Evolutionary conservation across 148 eudicot genomes (phyloP).

Genomic region (Rhododendron ferrugineum): DNA sequence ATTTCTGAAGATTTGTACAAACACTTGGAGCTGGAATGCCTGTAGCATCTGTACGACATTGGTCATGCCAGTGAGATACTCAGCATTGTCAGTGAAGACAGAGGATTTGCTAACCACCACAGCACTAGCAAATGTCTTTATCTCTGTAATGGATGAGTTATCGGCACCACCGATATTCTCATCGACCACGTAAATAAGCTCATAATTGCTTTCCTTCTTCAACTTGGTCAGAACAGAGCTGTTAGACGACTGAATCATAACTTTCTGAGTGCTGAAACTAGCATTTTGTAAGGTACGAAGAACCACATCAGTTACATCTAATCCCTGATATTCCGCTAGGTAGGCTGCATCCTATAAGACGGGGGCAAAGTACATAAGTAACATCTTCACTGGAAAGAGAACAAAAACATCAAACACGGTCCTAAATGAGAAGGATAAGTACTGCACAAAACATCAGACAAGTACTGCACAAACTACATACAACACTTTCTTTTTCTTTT

Average conservation of each 20-base stretch:
- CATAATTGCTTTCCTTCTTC: slow-evolving; percentile 46
- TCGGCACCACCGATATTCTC: slow-evolving; percentile 47
- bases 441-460: neutral
- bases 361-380: neutral
- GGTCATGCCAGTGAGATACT: slow-evolving; percentile 39
- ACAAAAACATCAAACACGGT: neutral
- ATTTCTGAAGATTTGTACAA: slow-evolving; percentile 52
- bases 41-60: slow-evolving; percentile 50
- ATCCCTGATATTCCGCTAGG: slow-evolving; percentile 60
- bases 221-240: slow-evolving; percentile 64
- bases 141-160: slow-evolving; percentile 47
- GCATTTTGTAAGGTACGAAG: slow-evolving; percentile 40
- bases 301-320: slow-evolving; percentile 58
- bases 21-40: slow-evolving; percentile 54
- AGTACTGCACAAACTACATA: neutral
- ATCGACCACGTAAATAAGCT: slow-evolving; percentile 62
- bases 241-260: slow-evolving; percentile 65
- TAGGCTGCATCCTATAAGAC: slow-evolving; percentile 64
- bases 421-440: neutral
- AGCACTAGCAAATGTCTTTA: slow-evolving; percentile 61
- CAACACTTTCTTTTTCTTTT: neutral
- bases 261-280: slow-evolving; percentile 46
- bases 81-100: slow-evolving; percentile 33
- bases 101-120: slow-evolving; percentile 59
- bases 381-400: neutral